Evolutionary conservation across 2,329 filamentous ascomycete genomes (phyloP).

Genomic region (Diaporthe citriasiana): DNA sequence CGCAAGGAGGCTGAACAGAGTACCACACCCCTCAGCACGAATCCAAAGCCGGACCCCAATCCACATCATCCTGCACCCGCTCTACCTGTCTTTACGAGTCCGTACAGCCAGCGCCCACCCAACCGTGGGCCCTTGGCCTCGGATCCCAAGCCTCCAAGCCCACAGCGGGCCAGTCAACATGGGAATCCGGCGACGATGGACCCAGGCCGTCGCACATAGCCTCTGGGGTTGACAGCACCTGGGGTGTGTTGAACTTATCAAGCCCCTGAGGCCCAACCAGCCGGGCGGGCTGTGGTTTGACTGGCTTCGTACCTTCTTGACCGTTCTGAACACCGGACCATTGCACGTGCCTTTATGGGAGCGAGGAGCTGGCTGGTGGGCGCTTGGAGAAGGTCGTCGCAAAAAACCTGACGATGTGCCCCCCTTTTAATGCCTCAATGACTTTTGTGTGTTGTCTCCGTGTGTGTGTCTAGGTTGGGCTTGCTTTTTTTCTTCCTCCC

Average conservation of each 20-base stretch:
- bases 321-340: neutral
- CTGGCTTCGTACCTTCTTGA: neutral
- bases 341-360: neutral
- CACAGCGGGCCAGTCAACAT: neutral
- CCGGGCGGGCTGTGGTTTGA: neutral
- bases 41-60: neutral
- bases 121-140: neutral
- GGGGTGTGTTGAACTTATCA: neutral
- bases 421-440: conserved; percentile 21
- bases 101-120: conserved; percentile 4
- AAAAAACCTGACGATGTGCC: neutral
- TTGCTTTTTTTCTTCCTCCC: neutral
- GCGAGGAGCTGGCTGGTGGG: neutral
- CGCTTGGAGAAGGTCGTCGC: neutral
- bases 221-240: neutral
- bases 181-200: neutral
- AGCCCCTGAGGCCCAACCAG: neutral
- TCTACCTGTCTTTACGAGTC: conserved; percentile 19
- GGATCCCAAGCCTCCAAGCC: too few species aligned
- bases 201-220: neutral
- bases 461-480: neutral
- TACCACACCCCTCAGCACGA: neutral
- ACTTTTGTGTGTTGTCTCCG: neutral
- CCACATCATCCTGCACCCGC: neutral
- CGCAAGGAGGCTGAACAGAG: neutral